Conservation (phyloP, 2,329 filamentous ascomycete genomes). For the Xylaria sp. region DNA sequence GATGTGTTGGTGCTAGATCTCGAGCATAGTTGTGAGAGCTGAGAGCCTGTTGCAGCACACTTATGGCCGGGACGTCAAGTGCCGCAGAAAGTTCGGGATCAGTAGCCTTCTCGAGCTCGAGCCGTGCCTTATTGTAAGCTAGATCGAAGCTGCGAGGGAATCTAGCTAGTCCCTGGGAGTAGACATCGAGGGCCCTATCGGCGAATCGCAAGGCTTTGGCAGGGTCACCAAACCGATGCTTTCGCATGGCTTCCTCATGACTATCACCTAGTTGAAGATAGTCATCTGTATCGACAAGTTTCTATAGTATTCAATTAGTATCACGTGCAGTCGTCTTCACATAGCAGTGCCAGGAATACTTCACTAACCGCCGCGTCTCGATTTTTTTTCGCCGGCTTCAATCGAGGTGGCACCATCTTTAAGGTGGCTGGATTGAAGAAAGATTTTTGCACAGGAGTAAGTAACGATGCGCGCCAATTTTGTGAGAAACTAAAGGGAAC, state of each 20-base stretch:
- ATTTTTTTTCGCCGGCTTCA: slow-evolving; percentile 31
- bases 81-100: slow-evolving; percentile 70
- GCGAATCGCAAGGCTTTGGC: slow-evolving; percentile 68
- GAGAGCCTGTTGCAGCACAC: slow-evolving; percentile 69
- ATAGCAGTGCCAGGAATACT: background rate
- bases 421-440: background rate
- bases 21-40: slow-evolving; percentile 72
- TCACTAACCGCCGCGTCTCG: slow-evolving; percentile 7
- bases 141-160: slow-evolving; percentile 74
- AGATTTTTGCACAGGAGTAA: background rate
- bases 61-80: slow-evolving; percentile 63
- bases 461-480: background rate
- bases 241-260: slow-evolving; percentile 77
- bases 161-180: slow-evolving; percentile 70
- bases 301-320: slow-evolving; percentile 49
- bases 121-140: slow-evolving; percentile 79
- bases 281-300: slow-evolving; percentile 72
- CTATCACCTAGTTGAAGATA: slow-evolving; percentile 76
- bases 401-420: slow-evolving; percentile 31
- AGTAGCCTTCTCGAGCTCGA: slow-evolving; percentile 76
- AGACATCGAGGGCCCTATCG: slow-evolving; percentile 72
- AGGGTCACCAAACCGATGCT: slow-evolving; percentile 78
- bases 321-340: background rate
- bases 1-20: slow-evolving; percentile 68
- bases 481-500: background rate